Conservation (phyloP, 2,329 filamentous ascomycete genomes). For the Drechslera avenae region DNA sequence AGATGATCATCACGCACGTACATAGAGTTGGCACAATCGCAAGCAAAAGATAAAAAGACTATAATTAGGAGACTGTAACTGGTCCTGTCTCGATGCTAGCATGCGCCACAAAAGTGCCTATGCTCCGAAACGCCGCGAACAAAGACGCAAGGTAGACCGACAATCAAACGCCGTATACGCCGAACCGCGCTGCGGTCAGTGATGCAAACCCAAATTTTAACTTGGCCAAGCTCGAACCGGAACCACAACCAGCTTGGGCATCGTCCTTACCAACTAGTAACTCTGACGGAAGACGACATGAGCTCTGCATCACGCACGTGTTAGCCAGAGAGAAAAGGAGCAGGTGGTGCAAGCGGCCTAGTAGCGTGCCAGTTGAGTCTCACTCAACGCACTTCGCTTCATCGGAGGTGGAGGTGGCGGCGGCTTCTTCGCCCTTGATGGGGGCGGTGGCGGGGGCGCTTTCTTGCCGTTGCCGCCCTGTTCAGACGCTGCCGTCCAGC, state of each 20-base stretch:
- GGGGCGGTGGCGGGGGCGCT: conserved; percentile 62
- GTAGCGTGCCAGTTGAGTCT: conserved; percentile 45
- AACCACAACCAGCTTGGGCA: background rate
- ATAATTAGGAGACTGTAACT: too few relatives aligned
- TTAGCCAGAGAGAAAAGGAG: conserved; percentile 18
- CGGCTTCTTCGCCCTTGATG: conserved; percentile 68
- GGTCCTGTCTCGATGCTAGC: too few relatives aligned
- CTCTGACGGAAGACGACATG: conserved; percentile 18
- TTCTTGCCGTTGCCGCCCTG: conserved; percentile 52
- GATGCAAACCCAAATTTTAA: conserved; percentile 1
- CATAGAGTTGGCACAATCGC: too few relatives aligned
- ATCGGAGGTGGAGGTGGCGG: conserved; percentile 67
- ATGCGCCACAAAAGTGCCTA: too few relatives aligned
- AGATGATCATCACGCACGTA: too few relatives aligned
- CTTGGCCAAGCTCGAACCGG: background rate
- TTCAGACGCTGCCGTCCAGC: conserved; percentile 50
- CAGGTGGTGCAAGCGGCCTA: conserved; percentile 20
- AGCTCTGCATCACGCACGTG: conserved; percentile 20
- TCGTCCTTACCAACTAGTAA: conserved; percentile 19
- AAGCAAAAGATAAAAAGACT: too few relatives aligned
- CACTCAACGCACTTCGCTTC: conserved; percentile 61
- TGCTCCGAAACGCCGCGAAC: conserved; percentile 10
- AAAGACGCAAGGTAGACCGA: background rate
- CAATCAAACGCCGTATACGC: conserved; percentile 18
- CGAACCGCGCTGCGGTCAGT: conserved; percentile 32